Conservation (phyloP, 495 filamentous ascomycete species). For the Neurospora cerealis region DNA sequence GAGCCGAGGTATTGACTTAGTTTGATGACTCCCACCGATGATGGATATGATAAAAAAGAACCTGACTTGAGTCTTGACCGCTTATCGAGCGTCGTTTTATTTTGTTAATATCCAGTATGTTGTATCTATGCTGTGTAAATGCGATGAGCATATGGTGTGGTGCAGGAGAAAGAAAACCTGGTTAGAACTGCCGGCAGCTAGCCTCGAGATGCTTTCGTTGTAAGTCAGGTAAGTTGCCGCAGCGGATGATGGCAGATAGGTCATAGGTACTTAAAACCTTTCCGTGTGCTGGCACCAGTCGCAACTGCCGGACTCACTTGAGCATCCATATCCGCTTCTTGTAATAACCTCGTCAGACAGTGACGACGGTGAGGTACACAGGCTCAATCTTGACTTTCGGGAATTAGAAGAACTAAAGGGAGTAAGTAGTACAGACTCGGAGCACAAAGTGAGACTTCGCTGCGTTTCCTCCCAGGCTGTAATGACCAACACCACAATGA, state of each 20-base stretch:
- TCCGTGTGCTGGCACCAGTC: background rate
- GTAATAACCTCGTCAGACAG: no score
- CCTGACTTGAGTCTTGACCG: background rate
- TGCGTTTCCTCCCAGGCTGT: background rate
- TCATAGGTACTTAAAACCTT: background rate
- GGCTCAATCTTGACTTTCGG: background rate
- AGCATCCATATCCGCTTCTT: no score
- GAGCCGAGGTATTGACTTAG: background rate
- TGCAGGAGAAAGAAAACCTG: background rate
- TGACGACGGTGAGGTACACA: background rate
- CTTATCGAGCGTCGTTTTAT: background rate
- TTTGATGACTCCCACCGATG: background rate
- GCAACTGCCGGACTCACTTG: background rate
- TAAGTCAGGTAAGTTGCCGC: background rate
- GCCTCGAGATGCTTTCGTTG: background rate
- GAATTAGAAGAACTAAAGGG: background rate
- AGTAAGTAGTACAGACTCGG: background rate
- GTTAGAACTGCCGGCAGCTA: background rate
- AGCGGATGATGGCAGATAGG: background rate
- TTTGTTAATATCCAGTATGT: background rate
- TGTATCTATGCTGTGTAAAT: background rate
- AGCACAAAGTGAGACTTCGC: background rate
- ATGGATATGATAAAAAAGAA: background rate
- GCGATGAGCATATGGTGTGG: background rate
- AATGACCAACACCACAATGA: background rate